Evolutionary conservation across 768 basidiomycete species (phyloP).

Genomic region (Leccinum olivaceopallidum): DNA sequence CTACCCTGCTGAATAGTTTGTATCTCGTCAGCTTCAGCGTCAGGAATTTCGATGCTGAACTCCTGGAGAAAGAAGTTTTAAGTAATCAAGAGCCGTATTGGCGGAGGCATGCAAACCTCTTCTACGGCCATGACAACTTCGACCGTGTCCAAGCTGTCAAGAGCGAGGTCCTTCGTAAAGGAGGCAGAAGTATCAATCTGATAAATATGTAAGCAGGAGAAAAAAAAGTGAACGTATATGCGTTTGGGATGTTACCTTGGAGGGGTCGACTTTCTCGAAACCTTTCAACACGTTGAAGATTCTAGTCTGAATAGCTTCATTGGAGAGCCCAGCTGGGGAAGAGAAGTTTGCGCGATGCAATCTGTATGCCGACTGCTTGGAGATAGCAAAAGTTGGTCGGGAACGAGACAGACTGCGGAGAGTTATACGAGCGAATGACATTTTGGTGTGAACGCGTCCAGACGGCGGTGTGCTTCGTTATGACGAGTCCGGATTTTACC

Average conservation of each 20-base stretch:
- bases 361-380: conserved; percentile 32
- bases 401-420: conserved; percentile 31
- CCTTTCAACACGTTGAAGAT: conserved; percentile 33
- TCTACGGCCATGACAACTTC: conserved; percentile 99
- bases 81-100: conserved; percentile 3
- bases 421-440: conserved; percentile 38
- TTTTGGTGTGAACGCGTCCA: conserved; percentile 28
- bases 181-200: conserved; percentile 64
- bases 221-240: not conserved
- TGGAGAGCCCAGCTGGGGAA: conserved; percentile 25
- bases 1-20: conserved; percentile 88
- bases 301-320: conserved; percentile 24
- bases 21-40: conserved; percentile 94
- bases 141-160: conserved; percentile 92
- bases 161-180: conserved; percentile 58
- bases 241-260: conserved; percentile 24
- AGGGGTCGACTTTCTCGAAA: conserved; percentile 31
- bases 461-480: not conserved
- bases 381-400: conserved; percentile 29
- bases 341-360: conserved; percentile 35
- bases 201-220: conserved; percentile 17
- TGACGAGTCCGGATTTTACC: conserved; percentile 28
- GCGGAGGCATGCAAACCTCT: conserved; percentile 53
- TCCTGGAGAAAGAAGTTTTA: conserved; percentile 52
- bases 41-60: conserved; percentile 97